Percentiles rank a stretch among this genome's conserved stretches.
Evolutionary conservation across 2,329 filamentous ascomycete species (phyloP).

Genomic region (Aspergillus glaucus): DNA sequence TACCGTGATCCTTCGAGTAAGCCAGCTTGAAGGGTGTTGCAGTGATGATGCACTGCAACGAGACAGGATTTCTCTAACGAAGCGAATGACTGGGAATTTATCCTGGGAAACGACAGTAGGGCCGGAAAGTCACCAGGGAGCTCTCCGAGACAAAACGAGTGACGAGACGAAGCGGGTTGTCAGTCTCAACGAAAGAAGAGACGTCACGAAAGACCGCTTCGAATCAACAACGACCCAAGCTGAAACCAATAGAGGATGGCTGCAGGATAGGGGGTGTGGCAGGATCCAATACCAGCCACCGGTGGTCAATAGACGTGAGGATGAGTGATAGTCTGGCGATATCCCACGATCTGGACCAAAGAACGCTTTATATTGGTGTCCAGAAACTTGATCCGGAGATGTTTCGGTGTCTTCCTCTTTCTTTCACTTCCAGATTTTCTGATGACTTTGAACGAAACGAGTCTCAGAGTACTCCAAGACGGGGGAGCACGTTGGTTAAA

Average conservation of each 20-base stretch:
- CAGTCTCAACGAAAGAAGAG: conserved; percentile 24
- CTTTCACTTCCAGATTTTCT: conserved; percentile 6
- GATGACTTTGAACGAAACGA: conserved; percentile 3
- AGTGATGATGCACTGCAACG: conserved; percentile 40
- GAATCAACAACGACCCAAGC: conserved; percentile 27
- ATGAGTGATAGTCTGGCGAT: conserved; percentile 6
- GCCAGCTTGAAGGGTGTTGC: conserved; percentile 39
- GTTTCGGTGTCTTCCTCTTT: conserved; percentile 17
- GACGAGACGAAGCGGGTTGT: conserved; percentile 31
- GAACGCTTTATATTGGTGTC: conserved; percentile 7
- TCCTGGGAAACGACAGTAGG: conserved; percentile 33
- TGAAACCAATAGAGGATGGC: conserved; percentile 25
- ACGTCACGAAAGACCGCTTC: conserved; percentile 19
- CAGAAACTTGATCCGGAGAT: conserved; percentile 13
- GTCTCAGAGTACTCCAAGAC: conserved; percentile 6
- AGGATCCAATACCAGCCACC: neutral
- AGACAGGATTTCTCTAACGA: conserved; percentile 32
- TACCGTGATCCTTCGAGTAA: conserved; percentile 41
- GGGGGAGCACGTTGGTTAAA: conserved; percentile 23
- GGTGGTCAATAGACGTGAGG: conserved; percentile 1
- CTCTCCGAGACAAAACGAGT: conserved; percentile 41
- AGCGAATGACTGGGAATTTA: conserved; percentile 44
- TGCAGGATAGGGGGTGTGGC: conserved; percentile 20
- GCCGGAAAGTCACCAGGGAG: conserved; percentile 26
- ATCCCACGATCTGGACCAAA: conserved; percentile 12